phyloP scores from a whole-genome alignment of 257 asterid species.

The Primulina huaijiensis region DNA sequence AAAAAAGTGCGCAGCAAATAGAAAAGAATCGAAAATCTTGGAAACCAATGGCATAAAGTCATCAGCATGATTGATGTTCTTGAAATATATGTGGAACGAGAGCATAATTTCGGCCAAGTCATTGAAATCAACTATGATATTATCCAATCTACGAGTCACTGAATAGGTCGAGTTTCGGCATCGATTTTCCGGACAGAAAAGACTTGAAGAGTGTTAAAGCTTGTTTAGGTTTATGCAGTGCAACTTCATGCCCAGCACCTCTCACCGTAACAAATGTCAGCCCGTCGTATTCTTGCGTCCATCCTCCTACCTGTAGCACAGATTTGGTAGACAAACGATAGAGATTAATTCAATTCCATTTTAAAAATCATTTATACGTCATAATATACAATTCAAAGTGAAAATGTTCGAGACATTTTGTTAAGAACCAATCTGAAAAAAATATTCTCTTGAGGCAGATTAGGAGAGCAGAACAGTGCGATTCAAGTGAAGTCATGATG shows the following conservation, averaged over 20 bases:
- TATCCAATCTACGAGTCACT: constrained; percentile 35
- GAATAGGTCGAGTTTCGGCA: constrained; percentile 49
- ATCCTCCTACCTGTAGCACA: constrained; percentile 73
- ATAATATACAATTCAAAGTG: background rate
- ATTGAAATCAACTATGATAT: constrained; percentile 11
- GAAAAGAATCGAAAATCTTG: background rate
- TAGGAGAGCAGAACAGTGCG: too few relatives aligned
- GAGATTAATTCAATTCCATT: background rate
- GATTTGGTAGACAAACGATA: background rate
- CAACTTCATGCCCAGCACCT: constrained; percentile 94
- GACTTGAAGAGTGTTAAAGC: constrained; percentile 65
- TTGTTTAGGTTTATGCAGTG: constrained; percentile 77
- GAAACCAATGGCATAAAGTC: background rate
- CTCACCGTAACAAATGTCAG: constrained; percentile 73
- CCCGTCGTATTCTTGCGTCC: constrained; percentile 85
- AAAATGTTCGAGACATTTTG: background rate
- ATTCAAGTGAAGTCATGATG: background rate
- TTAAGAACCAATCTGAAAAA: background rate
- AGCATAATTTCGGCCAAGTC: constrained; percentile 1
- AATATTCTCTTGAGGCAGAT: background rate
- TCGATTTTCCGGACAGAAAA: constrained; percentile 56
- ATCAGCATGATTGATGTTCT: background rate
- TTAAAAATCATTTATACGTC: background rate
- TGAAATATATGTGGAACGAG: constrained; percentile 3
- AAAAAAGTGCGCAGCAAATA: too few relatives aligned